phyloP scores from a whole-genome alignment of 148 eudicot species.

The Vaccinium myrtillus region DNA sequence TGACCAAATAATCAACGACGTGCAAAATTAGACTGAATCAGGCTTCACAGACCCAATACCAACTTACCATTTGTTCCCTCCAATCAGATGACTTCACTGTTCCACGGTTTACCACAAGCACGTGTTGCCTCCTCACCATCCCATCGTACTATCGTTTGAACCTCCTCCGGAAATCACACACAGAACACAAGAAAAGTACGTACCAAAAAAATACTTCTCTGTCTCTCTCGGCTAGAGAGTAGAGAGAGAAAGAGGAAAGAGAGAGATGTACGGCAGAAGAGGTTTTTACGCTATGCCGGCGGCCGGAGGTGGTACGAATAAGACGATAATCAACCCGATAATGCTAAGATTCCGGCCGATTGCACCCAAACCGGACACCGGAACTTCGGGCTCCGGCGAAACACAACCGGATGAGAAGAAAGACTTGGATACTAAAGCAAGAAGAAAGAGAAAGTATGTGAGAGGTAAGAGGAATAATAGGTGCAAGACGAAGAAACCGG shows the following conservation, averaged over 20 bases:
- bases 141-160: background rate
- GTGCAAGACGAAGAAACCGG: background rate
- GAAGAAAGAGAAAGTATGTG: constrained; percentile 52
- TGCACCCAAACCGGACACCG: constrained; percentile 52
- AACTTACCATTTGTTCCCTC: background rate
- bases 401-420: constrained; percentile 14
- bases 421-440: background rate
- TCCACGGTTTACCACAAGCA: constrained; percentile 16
- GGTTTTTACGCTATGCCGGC: background rate
- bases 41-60: no score
- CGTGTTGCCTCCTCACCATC: constrained; percentile 15
- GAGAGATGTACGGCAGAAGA: constrained; percentile 19
- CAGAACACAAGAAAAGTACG: background rate
- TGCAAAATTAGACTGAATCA: no score
- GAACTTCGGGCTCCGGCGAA: constrained; percentile 15
- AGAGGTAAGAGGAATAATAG: constrained; percentile 23
- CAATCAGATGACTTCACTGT: constrained; percentile 18
- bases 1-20: no score
- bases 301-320: constrained; percentile 1
- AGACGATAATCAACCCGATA: constrained; percentile 35
- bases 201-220: background rate
- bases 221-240: background rate
- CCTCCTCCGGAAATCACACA: background rate
- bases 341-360: constrained; percentile 66
- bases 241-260: background rate